Evolutionary conservation across 305 asterid genomes (phyloP).

Genomic region (Fraxinus dipetala): DNA sequence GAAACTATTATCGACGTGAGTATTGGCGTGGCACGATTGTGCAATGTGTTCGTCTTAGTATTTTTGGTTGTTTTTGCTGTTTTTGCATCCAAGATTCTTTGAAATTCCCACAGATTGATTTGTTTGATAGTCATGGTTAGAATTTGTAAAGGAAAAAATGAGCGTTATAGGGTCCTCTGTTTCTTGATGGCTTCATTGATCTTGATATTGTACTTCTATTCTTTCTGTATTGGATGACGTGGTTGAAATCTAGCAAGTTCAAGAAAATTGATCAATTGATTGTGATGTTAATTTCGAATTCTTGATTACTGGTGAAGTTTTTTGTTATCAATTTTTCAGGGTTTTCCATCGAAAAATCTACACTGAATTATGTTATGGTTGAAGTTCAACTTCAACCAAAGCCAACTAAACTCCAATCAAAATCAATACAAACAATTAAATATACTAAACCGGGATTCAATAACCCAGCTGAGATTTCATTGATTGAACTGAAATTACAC

Average conservation of each 20-base stretch:
- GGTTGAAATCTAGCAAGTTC: not conserved
- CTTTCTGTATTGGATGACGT: not conserved
- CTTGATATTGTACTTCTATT: not conserved
- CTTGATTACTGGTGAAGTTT: no score
- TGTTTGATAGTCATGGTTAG: not conserved
- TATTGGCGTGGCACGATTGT: constrained; percentile 18
- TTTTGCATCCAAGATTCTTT: constrained; percentile 3
- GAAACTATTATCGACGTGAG: not conserved
- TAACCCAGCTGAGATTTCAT: no score
- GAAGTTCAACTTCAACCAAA: no score
- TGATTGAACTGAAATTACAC: no score
- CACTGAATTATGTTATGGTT: no score
- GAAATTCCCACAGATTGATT: not conserved
- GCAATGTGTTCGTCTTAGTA: not conserved
- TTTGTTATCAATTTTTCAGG: no score
- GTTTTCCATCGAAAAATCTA: no score
- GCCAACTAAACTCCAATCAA: no score
- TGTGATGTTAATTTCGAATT: no score
- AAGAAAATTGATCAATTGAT: not conserved
- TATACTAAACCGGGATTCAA: no score
- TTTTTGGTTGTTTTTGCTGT: not conserved
- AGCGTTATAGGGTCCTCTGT: not conserved
- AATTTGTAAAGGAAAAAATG: not conserved
- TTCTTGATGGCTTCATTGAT: not conserved
- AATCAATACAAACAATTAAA: no score